These are phyloP conservation scores for Debaryomyces sp. DNA, from an alignment of 1,139 yeast genomes.

Conservation along the genomic window DNA sequence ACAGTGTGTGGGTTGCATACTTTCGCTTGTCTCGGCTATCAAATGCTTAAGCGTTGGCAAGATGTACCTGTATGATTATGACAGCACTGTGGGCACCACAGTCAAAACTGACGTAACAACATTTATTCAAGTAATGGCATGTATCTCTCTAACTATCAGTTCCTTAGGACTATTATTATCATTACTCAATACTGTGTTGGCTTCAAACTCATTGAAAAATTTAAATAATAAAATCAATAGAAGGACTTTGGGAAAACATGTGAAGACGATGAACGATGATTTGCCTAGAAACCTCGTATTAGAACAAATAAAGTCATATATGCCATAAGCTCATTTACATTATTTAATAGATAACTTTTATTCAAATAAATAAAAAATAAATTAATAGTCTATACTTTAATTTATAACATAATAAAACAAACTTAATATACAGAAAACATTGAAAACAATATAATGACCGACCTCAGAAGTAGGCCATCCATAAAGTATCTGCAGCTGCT, in stretches of 20 bases:
- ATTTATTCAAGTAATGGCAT: constrained; percentile 20
- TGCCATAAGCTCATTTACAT: not conserved
- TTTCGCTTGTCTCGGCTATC: constrained; percentile 24
- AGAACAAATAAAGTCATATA: constrained; percentile 5
- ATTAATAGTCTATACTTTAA: not conserved
- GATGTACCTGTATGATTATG: constrained; percentile 32
- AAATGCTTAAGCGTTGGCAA: constrained; percentile 21
- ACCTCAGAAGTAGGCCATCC: constrained; percentile 90
- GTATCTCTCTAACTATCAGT: constrained; percentile 13
- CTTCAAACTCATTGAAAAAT: constrained; percentile 11
- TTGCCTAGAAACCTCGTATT: not conserved
- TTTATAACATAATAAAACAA: not conserved
- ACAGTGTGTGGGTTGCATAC: constrained; percentile 24
- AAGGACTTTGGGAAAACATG: constrained; percentile 9
- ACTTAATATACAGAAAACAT: not conserved
- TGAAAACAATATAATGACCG: not conserved
- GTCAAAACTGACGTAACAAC: constrained; percentile 29
- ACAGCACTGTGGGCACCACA: constrained; percentile 13
- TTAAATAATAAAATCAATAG: constrained; percentile 24
- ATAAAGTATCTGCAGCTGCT: constrained; percentile 89
- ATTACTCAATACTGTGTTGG: constrained; percentile 8
- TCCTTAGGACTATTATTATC: constrained; percentile 13
- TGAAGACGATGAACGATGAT: not conserved
- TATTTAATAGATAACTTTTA: not conserved
- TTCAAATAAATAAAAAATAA: not conserved